Evolutionary conservation across 2,329 filamentous ascomycete species (phyloP), one percentile per base, ranked within the genome.

Genomic region (Neonectria coccinea): DNA sequence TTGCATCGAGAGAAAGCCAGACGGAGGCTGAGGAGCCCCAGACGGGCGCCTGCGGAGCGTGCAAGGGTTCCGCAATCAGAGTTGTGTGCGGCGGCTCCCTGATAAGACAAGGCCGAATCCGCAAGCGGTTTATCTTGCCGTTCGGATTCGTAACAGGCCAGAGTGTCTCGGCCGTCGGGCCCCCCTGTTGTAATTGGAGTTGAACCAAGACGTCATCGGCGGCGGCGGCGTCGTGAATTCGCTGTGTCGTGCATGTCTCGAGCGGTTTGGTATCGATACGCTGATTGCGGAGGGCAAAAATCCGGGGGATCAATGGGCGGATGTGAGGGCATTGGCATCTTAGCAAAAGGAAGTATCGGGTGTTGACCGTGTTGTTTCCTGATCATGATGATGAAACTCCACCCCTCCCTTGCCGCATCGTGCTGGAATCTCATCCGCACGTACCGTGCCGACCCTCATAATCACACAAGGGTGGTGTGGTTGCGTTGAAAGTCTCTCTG

Each of bases 31-130:
- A 14, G 36, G n/a, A 14, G 25, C 25, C 33, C 33, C 33, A 39
- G 33, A 16, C 33, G 51, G 51, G 59, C 64, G 59, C 56, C 65
- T 68, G 56, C 62, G 54, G 25, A 25, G 25, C 25, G 25, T 25
- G 25, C 25, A 5, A 25, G 25, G 25, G 25, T 25, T 25, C 31
- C 31, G 31, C 55, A 55, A 45, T 55, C 62, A 59, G 62, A 58
- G 61, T 66, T 59, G 65, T 62, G 25, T 10, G 62, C 55, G 60
- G 60, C 54, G 60, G 60, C 63, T 59, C 59, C 56, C 59, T 67
- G 69, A 72, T 70, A 72, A 71, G 69, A 41, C 48, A 31, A n/a
- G 22, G 31, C 36, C 42, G 45, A 48, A 16, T 33, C 36, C 14
- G 16, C 25, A 39, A 51, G 50, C 29, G 22, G 42, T 9, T 44